Base-by-base conservation (phyloP, 331 rosid species). In the Malus hybrid region DNA sequence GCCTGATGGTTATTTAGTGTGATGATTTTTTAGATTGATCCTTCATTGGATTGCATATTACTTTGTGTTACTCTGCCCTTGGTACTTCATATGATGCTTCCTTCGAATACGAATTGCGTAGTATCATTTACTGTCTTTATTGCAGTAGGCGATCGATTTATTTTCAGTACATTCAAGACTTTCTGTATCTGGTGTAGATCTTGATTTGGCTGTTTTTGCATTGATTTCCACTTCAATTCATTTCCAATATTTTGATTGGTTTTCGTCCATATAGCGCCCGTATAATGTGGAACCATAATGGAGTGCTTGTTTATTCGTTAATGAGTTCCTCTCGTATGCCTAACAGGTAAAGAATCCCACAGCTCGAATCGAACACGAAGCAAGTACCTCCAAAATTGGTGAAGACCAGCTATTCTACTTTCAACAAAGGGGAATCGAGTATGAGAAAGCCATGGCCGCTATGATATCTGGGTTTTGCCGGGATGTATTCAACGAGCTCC, bases 391-490 rank as follows among this genome's bases (percentile, higher is more conserved):
- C 29, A 92, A 92, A 86, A 83, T 92, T 44, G 91, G 97, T 8
- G 97, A 92, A 86, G 97, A 90, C 74, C 96, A 90, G 69, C 83
- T 92, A 61, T 92, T 92, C 67, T 92, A 92, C 82, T 92, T 92
- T 77, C 96, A 92, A 75, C 96, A 90, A 61, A 92, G 96, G 78
- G 97, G 97, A 79, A 90, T 92, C 31, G 93, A 90, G 78, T 85
- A 88, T 65, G 96, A 92, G 72, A 92, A 79, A 54, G 97, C 97
- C 81, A 92, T 90, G 96, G 96, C 97, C 71, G 97, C 97, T 69
- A 90, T 92, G 97, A 92, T 92, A 72, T 92, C 93, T 60, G 97
- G 97, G 67, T 92, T 92, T 74, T 90, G 97, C 75, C 90, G 88
- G 31, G 97, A 88, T 33, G 96, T 92, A 81, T 92, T 92, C 73